These are phyloP conservation scores for Lojkania enalia DNA, from an alignment of 2,329 filamentous ascomycete species.

Conservation along the genomic window DNA sequence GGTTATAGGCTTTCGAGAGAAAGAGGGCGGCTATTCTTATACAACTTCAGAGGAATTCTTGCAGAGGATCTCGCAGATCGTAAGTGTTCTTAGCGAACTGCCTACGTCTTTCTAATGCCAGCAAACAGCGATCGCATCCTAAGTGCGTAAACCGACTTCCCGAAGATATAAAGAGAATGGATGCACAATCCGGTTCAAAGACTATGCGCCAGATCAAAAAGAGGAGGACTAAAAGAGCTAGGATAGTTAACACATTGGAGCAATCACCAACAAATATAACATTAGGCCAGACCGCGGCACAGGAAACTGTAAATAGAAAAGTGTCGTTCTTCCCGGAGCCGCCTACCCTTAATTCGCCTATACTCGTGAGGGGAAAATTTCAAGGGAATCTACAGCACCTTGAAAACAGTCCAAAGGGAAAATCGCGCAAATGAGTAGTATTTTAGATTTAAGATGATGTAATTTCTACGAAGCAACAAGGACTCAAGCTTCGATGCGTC, in stretches of 20 bases:
- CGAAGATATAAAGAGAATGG: slow-evolving; percentile 1
- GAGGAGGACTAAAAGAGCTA: slow-evolving; percentile 2
- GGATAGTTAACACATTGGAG: slow-evolving; percentile 2
- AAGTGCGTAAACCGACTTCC: slow-evolving; percentile 1
- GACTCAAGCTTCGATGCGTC: neutral
- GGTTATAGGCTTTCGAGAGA: neutral
- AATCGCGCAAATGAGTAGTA: neutral
- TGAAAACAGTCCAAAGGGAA: neutral
- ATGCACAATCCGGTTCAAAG: neutral
- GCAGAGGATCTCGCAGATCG: neutral
- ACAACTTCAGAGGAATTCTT: slow-evolving; percentile 3
- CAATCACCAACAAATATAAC: neutral
- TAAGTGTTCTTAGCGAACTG: slow-evolving; percentile 4
- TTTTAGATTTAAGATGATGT: neutral
- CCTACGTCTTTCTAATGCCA: slow-evolving; percentile 1
- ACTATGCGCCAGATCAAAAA: slow-evolving; percentile 4
- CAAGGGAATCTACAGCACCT: too few species aligned
- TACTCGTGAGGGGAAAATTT: neutral
- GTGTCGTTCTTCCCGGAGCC: slow-evolving; percentile 1
- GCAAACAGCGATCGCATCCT: neutral
- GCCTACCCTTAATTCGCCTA: neutral
- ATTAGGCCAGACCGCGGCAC: neutral
- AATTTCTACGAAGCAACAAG: neutral
- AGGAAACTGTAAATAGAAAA: slow-evolving; percentile 7
- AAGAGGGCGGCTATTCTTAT: slow-evolving; percentile 1